Conservation (phyloP, 306 rosid species). For the Gynostemma pentaphyllum region DNA sequence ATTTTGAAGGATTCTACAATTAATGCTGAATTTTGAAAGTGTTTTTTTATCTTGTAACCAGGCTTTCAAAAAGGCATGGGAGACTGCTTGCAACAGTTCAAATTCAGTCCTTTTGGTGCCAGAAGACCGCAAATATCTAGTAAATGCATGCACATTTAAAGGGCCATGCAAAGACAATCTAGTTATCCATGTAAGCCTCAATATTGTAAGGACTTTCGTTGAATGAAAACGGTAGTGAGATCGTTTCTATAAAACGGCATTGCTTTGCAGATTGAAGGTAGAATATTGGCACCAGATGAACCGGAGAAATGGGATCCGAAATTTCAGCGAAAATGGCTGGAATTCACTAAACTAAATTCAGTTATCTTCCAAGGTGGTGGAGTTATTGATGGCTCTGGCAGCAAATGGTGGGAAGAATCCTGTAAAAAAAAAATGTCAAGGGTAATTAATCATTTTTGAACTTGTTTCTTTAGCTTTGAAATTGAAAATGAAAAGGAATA, state of each 20-base stretch:
- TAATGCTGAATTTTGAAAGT: constrained; percentile 18
- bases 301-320: constrained; percentile 78
- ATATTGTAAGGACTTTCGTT: background rate
- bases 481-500: background rate
- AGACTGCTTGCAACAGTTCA: constrained; percentile 58
- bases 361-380: constrained; percentile 77
- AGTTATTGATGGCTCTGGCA: constrained; percentile 88
- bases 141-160: constrained; percentile 72
- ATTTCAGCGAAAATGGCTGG: constrained; percentile 57
- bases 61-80: constrained; percentile 88
- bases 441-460: constrained; percentile 25
- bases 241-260: background rate
- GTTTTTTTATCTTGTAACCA: constrained; percentile 28
- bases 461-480: background rate
- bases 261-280: constrained; percentile 67
- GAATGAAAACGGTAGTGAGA: background rate
- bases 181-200: constrained; percentile 65
- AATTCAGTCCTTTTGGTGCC: constrained; percentile 76
- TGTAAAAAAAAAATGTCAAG: constrained; percentile 88
- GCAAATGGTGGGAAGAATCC: constrained; percentile 99
- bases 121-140: constrained; percentile 52
- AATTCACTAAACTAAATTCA: constrained; percentile 36
- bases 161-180: constrained; percentile 62
- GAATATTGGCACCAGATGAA: constrained; percentile 80
- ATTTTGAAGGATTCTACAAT: background rate